These are phyloP conservation scores for Gynochthodes officinalis DNA, from an alignment of 257 asterid species.

Conservation along the genomic window DNA sequence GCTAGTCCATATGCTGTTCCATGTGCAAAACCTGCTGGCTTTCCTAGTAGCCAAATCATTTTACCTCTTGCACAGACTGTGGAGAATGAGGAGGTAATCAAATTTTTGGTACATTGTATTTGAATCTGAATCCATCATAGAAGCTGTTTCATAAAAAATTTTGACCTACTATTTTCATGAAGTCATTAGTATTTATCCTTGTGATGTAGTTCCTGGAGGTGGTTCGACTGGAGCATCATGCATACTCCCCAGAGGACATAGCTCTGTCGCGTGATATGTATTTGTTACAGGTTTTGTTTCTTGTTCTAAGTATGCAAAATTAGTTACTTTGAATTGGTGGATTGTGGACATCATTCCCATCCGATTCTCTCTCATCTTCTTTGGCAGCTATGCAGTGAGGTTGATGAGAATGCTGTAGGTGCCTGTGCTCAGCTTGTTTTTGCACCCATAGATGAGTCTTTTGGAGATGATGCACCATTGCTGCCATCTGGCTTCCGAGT, in stretches of 20 bases:
- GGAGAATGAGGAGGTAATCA: constrained; percentile 78
- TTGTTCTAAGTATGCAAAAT: not conserved
- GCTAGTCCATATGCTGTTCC: constrained; percentile 67
- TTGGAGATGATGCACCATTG: constrained; percentile 88
- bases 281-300: constrained; percentile 60
- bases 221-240: constrained; percentile 77
- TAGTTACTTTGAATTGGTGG: not conserved
- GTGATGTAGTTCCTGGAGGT: constrained; percentile 70
- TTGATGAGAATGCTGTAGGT: constrained; percentile 70
- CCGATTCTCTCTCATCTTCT: constrained; percentile 6
- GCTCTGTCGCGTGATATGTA: constrained; percentile 83
- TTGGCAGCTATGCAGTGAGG: constrained; percentile 79
- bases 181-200: not conserved
- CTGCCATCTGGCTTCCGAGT: constrained; percentile 94
- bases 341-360: not conserved
- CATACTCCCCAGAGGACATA: constrained; percentile 69
- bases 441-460: constrained; percentile 90
- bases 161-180: not conserved
- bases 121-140: not conserved
- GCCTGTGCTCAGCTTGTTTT: constrained; percentile 92
- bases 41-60: constrained; percentile 70
- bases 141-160: not conserved
- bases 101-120: not conserved
- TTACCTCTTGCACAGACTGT: constrained; percentile 77
- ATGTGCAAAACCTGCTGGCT: constrained; percentile 61